Base-by-base conservation (phyloP, 352 stramenopile genomes). In the Pythium oligandrum region DNA sequence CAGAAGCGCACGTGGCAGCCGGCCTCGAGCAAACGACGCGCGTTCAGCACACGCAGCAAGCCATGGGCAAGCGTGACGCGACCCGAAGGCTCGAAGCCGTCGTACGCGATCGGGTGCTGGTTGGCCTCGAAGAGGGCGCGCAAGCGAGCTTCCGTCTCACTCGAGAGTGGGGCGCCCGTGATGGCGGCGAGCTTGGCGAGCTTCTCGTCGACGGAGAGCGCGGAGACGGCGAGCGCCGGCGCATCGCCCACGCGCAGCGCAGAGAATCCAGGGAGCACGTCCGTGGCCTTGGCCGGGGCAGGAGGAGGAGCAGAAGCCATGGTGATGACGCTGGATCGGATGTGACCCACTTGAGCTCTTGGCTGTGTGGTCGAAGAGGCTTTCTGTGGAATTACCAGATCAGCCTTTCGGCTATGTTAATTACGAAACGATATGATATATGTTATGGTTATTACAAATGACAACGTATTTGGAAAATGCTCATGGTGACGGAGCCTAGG, bases 41-140 rank as follows among this genome's bases (percentile, higher is more conserved):
- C 96, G 68, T 99, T 99, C 57, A 99, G 91, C 12, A 92, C 89
- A 43, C 95, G 87, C 64, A 98, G 77, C 46, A 98, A 69, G 1
- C 93, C 93, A 53, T 98, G 86, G 7, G 97, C 97, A 56, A 99
- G 98, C 67, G 98, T 98, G 90, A 99, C 98, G 37, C 97, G 93
- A 30, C 97, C 97, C 34, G 86, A 98, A 0, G 97, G 97, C 71
- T 99, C 97, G 59, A 99, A 99, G 36, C 97, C 96, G 61, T 99
- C 97, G 78, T 99, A 99, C 33, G 86, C 83, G 35, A 97, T 66
- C 4, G 92, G 91, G 54, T 93, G 66, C 32, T 68, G 42, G 68
- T 96, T 97, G 33, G 66, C 61, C 30, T 75, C 66, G 35, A 98
- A 78, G 30, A 98, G 68, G 35, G 61, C 58, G 51, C 68, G 76